Conservation (phyloP, 2,329 filamentous ascomycete species). For the Calonectria fujianensis region DNA sequence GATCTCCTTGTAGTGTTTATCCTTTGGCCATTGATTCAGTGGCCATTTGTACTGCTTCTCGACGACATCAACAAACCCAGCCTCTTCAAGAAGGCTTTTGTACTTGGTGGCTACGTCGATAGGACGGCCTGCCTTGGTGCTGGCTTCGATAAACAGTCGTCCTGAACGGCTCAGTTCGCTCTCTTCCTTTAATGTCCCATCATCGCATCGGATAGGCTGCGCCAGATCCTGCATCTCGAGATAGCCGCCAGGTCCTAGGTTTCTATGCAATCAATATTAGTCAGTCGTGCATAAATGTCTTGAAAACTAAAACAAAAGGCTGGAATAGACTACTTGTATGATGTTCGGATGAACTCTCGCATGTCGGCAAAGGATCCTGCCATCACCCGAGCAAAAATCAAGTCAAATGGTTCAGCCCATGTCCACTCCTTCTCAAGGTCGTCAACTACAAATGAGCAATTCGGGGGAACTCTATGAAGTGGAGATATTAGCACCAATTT, state of each 20-base stretch:
- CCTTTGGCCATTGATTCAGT: slow-evolving; percentile 37
- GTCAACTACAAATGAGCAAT: slow-evolving; percentile 37
- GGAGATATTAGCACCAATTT: neutral
- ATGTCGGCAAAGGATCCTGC: slow-evolving; percentile 32
- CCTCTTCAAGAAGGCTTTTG: slow-evolving; percentile 37
- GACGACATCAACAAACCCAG: slow-evolving; percentile 36
- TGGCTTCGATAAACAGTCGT: slow-evolving; percentile 25
- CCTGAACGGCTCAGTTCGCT: neutral
- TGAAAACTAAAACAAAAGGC: neutral
- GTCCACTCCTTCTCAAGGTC: slow-evolving; percentile 38
- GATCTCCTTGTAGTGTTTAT: slow-evolving; percentile 40
- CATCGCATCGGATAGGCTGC: slow-evolving; percentile 33
- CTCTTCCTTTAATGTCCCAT: slow-evolving; percentile 21
- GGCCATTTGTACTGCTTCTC: slow-evolving; percentile 38
- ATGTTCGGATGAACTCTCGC: slow-evolving; percentile 30
- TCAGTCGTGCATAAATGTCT: neutral
- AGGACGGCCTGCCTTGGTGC: slow-evolving; percentile 21
- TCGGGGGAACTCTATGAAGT: slow-evolving; percentile 25
- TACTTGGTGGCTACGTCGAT: slow-evolving; percentile 27
- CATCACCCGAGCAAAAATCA: slow-evolving; percentile 33
- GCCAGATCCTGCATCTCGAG: slow-evolving; percentile 41
- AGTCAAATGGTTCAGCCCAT: slow-evolving; percentile 32
- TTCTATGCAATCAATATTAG: slow-evolving; percentile 13
- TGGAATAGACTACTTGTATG: slow-evolving; percentile 14
- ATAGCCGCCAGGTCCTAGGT: slow-evolving; percentile 38